Evolutionary conservation across 2,329 filamentous ascomycete genomes (phyloP), one percentile per base, ranked within the genome.

Genomic region (Chaetomium sp.): DNA sequence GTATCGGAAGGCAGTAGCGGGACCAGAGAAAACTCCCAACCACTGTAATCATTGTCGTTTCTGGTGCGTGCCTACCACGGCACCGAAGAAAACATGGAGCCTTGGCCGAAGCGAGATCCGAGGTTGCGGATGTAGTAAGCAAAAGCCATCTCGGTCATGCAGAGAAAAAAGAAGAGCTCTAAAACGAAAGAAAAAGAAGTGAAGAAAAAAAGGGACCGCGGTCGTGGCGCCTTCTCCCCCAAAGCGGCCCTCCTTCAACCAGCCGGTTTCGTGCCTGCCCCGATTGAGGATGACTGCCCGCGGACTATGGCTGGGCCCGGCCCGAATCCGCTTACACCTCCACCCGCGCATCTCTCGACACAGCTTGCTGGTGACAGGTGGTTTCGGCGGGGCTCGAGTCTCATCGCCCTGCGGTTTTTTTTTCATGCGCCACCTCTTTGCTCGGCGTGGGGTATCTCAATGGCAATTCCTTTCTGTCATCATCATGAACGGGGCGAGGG

Each of bases 101-200:
- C 64, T 65, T 62, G 61, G 57, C 56, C 67, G 16, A 59, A 63
- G 62, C 47, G 60, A 50, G 57, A 55, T 51, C 7, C 60, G 42
- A 5, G 27, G 23, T 27, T 33, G 51, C 27, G 63, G 25, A 19
- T 35, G 62, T 72, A 76, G 74, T 71, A 77, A 80, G 78, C 77
- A 78, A 79, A 79, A 78, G 79, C 78, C 78, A 78, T 80, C 76
- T 79, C 76, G 77, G 77, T 80, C 79, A 81, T 83, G 81, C 80
- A 81, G 76, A 79, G n/a, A 77, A 79, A 76, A 73, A 80, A 78
- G 16, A 62, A 65, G n/a, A 38, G 35, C 33, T 60, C 65, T 65
- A 77, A 74, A 47, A 57, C 79, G 21, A 27, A 60, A 72, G 76
- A 75, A 70, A 78, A 76, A 78, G 78, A 79, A 78, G 78, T 78